Percentiles rank a stretch among this genome's conserved stretches.
phyloP scores from a whole-genome alignment of 768 basidiomycete genomes.

The Tricholoma bakamatsutake region DNA sequence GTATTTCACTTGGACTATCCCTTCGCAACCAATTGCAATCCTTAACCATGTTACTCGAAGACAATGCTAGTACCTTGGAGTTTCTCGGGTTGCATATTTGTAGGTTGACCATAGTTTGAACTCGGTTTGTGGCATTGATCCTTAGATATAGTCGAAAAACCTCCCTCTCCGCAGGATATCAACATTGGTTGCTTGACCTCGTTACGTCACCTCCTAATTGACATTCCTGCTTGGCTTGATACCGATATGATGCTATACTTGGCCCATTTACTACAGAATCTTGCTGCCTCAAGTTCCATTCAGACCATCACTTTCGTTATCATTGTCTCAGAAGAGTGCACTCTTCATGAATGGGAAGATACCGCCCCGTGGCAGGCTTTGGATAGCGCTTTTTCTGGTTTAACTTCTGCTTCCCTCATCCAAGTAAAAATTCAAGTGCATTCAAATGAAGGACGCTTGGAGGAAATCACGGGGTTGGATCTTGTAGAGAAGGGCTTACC shows the following conservation, averaged over 20 bases:
- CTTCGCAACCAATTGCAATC: not conserved
- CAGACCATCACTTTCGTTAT: not conserved
- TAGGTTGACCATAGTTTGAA: not conserved
- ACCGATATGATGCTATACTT: not conserved
- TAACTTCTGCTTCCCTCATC: not conserved
- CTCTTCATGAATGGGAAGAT: not conserved
- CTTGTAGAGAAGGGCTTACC: not conserved
- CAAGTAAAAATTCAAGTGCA: not conserved
- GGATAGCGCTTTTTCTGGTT: not conserved
- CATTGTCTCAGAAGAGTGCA: not conserved
- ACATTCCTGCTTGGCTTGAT: not conserved
- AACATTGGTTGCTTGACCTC: not conserved
- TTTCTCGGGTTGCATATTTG: not conserved
- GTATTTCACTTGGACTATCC: not conserved
- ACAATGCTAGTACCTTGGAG: not conserved
- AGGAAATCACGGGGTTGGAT: slow-evolving; percentile 1
- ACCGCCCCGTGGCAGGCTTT: not conserved
- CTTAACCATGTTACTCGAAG: not conserved
- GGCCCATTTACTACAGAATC: not conserved
- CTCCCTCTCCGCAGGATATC: not conserved
- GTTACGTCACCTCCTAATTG: not conserved
- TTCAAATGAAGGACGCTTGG: not conserved
- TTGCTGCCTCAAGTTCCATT: not conserved
- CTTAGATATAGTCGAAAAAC: not conserved
- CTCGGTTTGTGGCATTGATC: not conserved